Base-by-base conservation (phyloP, 2,329 filamentous ascomycete species). In the Dactylellina drechsleri region DNA sequence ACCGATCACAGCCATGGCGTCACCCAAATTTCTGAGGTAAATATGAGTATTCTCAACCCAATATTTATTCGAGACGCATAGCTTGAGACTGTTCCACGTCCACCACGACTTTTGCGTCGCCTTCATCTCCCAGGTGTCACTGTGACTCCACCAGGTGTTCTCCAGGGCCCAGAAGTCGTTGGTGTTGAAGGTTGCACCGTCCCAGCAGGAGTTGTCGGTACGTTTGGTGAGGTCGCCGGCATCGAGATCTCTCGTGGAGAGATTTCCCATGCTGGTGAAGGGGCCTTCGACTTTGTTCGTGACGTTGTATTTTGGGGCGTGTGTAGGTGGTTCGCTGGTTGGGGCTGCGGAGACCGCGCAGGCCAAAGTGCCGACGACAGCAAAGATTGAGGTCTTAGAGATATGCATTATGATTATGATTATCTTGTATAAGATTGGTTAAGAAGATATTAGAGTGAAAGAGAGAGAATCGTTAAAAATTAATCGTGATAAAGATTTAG, bases 1-100 rank as follows among this genome's bases (percentile, higher is more conserved):
- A 7, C 62, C 62, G 47, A 66, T 28, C 7, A n/a, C 26, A 41
- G 62, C 62, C 62, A 66, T 66, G 2, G 62, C 62, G 40, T 66
- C 62, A 2, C 62, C 62, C 2, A 66, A 8, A 50, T 66, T 58
- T 50, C 62, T 58, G 28, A 58, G 5, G 18, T 66, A 66, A 40
- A 66, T 20, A 43, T 59, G 26, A 3, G 53, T 66, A 53, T 66
- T 52, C 0, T 57, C 64, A 20, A 31, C 58, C 18, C 40, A n/a
- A 31, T 66, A 66, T 23, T 59, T 58, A 20, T 66, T 66, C n/a
- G 41, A 53, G 2, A 59, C 5, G 15, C 53, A 66, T 1, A 66
- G 28, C 16, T 15, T 66, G 28, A 66, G 13, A 28, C 26, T 52
- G 23, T 43, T 43, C n/a, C 23, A 23, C 4, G 36, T 36, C 62